These are phyloP conservation scores for Eucalyptus marginata DNA, from an alignment of 345 rosid species.

Conservation along the genomic window DNA sequence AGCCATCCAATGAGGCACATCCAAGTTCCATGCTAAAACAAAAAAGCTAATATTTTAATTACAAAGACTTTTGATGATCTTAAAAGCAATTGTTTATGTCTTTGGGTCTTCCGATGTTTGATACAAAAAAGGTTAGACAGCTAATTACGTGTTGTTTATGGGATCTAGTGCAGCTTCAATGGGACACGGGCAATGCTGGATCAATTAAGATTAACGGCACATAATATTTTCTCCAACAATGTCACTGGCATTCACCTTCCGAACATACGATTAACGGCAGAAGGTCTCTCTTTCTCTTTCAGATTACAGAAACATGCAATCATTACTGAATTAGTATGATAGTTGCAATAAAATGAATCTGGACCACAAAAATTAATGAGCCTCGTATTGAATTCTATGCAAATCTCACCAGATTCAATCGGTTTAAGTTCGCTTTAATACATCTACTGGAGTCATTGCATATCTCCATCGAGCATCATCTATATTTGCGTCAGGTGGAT, in stretches of 20 bases:
- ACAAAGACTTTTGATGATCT: too few species aligned
- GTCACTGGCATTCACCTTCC: slow-evolving; percentile 83
- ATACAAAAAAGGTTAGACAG: neutral
- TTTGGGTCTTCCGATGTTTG: too few species aligned
- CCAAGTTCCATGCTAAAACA: too few species aligned
- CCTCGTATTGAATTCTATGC: neutral
- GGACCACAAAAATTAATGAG: neutral
- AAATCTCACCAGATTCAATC: neutral
- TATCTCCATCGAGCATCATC: neutral
- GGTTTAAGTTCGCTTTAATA: neutral
- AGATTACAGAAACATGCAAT: neutral
- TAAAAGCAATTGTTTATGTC: too few species aligned
- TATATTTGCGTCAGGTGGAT: neutral
- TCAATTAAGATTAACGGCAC: slow-evolving; percentile 34
- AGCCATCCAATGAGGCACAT: too few species aligned
- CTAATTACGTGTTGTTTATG: neutral
- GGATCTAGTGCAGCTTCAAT: slow-evolving; percentile 24
- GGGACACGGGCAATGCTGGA: slow-evolving; percentile 28
- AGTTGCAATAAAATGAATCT: neutral
- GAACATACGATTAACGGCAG: slow-evolving; percentile 64
- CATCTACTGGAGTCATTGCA: neutral
- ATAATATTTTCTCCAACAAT: slow-evolving; percentile 39
- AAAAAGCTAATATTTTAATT: too few species aligned
- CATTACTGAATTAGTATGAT: neutral
- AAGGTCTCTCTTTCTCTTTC: slow-evolving; percentile 11